Evolutionary conservation across 768 basidiomycete genomes (phyloP).

Genomic region (Lentinus tigrinus): DNA sequence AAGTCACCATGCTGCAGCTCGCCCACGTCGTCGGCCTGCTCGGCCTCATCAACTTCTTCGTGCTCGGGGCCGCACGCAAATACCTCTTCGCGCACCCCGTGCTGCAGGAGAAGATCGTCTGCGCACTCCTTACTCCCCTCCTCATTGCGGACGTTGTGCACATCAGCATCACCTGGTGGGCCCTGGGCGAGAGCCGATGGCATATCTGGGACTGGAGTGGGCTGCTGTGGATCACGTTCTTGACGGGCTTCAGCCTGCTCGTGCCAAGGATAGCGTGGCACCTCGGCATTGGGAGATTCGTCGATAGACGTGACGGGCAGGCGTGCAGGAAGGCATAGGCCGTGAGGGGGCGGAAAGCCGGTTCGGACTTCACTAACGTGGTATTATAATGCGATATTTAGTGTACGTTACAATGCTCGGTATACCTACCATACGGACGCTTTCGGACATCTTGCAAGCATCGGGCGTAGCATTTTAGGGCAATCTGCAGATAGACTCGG

Average conservation of each 20-base stretch:
- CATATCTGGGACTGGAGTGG: constrained; percentile 59
- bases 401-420: constrained; percentile 12
- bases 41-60: constrained; percentile 67
- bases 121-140: constrained; percentile 63
- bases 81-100: constrained; percentile 58
- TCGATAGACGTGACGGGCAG: constrained; percentile 58
- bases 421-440: constrained; percentile 12
- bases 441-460: background rate
- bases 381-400: constrained; percentile 1
- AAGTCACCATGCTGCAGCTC: constrained; percentile 72
- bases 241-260: constrained; percentile 63
- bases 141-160: constrained; percentile 70
- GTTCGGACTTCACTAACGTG: background rate
- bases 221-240: constrained; percentile 66
- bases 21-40: constrained; percentile 76
- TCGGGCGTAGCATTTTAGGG: background rate
- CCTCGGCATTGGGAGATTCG: constrained; percentile 71
- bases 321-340: constrained; percentile 10
- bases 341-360: constrained; percentile 7
- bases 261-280: constrained; percentile 75
- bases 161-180: constrained; percentile 69
- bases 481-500: background rate
- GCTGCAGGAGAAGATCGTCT: constrained; percentile 71
- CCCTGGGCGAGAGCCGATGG: constrained; percentile 71
- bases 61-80: constrained; percentile 59